Percentiles rank a stretch among this genome's conserved stretches.
phyloP scores from a whole-genome alignment of 202 grass and related monocot genomes.

The Schoenoplectus triqueter region DNA sequence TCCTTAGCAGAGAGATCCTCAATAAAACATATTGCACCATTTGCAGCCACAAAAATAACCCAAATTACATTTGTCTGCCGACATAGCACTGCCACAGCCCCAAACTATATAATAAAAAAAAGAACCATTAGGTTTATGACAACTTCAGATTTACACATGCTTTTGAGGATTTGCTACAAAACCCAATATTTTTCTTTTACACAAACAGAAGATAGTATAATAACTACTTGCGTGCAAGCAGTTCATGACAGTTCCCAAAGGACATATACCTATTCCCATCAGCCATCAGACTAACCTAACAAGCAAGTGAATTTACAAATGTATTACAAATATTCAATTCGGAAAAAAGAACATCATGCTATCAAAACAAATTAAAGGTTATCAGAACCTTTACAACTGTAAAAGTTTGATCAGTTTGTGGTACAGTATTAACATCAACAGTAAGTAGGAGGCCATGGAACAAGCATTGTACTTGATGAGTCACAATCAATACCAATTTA shows the following conservation, averaged over 20 bases:
- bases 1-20: constrained; percentile 53
- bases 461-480: background rate
- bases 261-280: background rate
- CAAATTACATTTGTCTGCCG: constrained; percentile 96
- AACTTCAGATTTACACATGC: background rate
- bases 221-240: background rate
- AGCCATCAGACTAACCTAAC: background rate
- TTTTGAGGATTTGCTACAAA: constrained; percentile 4
- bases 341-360: background rate
- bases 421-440: background rate
- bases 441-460: background rate
- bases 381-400: background rate
- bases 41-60: constrained; percentile 82
- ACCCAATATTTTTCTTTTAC: background rate
- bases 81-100: constrained; percentile 70
- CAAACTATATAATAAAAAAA: constrained; percentile 63
- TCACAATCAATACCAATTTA: constrained; percentile 12
- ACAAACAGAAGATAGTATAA: background rate
- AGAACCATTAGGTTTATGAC: constrained; percentile 34
- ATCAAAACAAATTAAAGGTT: background rate
- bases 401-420: background rate
- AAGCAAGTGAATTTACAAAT: background rate
- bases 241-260: background rate
- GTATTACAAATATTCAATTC: background rate
- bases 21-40: constrained; percentile 58